Conservation (phyloP, 768 basidiomycete genomes). For the Phaffia tasmanica region DNA sequence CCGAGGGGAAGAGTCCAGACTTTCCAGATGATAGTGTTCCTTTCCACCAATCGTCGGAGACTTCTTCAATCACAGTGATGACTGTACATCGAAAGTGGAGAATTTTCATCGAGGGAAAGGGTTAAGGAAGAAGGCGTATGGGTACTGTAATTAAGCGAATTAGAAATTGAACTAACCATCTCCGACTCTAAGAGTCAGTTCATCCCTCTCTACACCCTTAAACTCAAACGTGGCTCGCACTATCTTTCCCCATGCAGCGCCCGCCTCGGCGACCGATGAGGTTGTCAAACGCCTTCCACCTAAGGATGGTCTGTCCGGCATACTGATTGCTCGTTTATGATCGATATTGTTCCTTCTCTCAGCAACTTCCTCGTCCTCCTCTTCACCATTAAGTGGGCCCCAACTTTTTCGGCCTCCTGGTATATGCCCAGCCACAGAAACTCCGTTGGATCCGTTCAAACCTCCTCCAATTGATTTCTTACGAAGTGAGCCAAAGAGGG, state of each 20-base stretch:
- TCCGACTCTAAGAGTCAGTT: slow-evolving; percentile 62
- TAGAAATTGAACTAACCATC: slow-evolving; percentile 36
- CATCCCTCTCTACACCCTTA: slow-evolving; percentile 54
- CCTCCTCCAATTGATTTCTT: slow-evolving; percentile 28
- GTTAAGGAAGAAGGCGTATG: no score
- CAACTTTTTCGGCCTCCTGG: slow-evolving; percentile 27
- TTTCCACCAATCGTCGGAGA: slow-evolving; percentile 85
- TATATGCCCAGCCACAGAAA: slow-evolving; percentile 16
- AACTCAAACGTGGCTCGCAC: slow-evolving; percentile 69
- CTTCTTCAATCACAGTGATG: slow-evolving; percentile 64
- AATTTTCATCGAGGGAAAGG: not conserved
- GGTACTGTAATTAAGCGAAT: no score
- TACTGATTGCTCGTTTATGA: not conserved
- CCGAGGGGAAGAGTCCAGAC: slow-evolving; percentile 69
- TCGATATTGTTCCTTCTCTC: slow-evolving; percentile 10
- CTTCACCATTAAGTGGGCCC: slow-evolving; percentile 29
- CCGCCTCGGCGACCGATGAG: slow-evolving; percentile 14
- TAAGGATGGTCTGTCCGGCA: not conserved
- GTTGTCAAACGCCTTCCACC: slow-evolving; percentile 3
- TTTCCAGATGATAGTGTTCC: slow-evolving; percentile 53
- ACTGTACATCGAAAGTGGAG: slow-evolving; percentile 35
- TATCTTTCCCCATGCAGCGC: slow-evolving; percentile 33
- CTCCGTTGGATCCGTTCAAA: slow-evolving; percentile 4
- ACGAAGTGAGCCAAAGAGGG: slow-evolving; percentile 35
- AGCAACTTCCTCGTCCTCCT: slow-evolving; percentile 32